A percentile compares a stretch with the other conserved stretches of the same genome.
These are phyloP conservation scores for Phytophthora hibernalis DNA, from an alignment of 352 stramenopile genomes.

Conservation along the genomic window DNA sequence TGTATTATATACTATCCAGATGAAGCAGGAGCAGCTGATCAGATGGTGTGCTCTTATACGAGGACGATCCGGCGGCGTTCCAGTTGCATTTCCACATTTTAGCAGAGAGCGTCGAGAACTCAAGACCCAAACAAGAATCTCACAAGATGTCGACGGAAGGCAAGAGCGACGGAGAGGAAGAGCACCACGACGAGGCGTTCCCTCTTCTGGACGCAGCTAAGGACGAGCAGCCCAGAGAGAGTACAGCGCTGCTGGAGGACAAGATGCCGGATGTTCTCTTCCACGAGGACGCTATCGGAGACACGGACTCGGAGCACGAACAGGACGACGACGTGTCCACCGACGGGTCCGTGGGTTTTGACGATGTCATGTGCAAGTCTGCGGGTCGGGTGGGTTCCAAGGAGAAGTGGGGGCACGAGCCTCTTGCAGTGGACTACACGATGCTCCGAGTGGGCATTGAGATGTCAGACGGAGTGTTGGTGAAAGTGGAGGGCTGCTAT, in stretches of 20 bases:
- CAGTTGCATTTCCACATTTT: conserved; percentile 18
- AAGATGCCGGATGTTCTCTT: conserved; percentile 43
- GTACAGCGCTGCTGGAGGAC: conserved; percentile 37
- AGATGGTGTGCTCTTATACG: background rate
- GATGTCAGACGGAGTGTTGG: conserved; percentile 14
- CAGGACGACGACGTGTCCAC: conserved; percentile 32
- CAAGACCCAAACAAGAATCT: conserved; percentile 1
- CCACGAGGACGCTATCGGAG: conserved; percentile 40
- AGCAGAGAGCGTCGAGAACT: background rate
- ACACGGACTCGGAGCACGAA: conserved; percentile 36
- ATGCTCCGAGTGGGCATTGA: conserved; percentile 25
- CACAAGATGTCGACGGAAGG: background rate
- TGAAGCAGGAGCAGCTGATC: background rate
- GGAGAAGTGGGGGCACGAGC: conserved; percentile 33
- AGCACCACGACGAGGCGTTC: conserved; percentile 19
- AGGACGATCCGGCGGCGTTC: background rate
- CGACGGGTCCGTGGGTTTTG: conserved; percentile 28
- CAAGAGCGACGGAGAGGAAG: background rate
- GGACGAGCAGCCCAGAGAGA: conserved; percentile 14
- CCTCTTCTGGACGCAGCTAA: conserved; percentile 22
- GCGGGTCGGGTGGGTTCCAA: conserved; percentile 29
- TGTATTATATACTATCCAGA: background rate
- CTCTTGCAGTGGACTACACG: conserved; percentile 17
- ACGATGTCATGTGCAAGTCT: conserved; percentile 30
- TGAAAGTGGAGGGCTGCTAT: conserved; percentile 34